Conservation (phyloP, 129 eudicot species). For the Flaveria robusta region DNA sequence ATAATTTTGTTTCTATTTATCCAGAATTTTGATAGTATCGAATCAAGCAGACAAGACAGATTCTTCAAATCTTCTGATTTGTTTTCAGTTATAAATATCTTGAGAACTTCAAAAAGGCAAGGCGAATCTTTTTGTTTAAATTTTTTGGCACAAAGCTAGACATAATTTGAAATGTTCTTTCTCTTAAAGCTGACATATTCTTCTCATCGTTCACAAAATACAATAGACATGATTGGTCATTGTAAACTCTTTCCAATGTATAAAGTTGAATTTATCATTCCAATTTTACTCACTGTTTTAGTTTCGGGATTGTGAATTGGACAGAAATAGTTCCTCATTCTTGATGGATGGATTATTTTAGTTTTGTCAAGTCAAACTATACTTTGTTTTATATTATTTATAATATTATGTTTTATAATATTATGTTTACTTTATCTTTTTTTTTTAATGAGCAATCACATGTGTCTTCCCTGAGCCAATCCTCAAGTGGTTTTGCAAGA, state of each 20-base stretch:
- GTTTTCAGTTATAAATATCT: conserved; percentile 7
- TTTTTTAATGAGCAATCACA: too few species aligned
- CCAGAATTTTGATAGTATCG: too few species aligned
- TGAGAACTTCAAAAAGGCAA: neutral
- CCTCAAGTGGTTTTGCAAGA: too few species aligned
- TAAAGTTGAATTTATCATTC: neutral
- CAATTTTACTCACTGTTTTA: conserved; percentile 9
- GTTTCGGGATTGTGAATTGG: conserved; percentile 4
- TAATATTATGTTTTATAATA: neutral
- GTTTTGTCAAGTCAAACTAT: conserved; percentile 21
- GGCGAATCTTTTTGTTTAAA: neutral
- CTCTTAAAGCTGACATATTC: neutral
- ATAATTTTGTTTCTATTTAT: too few species aligned
- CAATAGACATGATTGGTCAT: neutral
- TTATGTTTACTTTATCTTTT: too few species aligned
- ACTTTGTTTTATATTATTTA: conserved; percentile 16
- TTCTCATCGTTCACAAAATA: neutral
- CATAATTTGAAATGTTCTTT: neutral
- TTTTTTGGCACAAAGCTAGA: conserved; percentile 8
- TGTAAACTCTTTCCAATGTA: neutral
- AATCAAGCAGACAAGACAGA: too few species aligned
- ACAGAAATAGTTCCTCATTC: neutral
- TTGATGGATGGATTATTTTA: conserved; percentile 3
- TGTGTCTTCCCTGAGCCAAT: too few species aligned
- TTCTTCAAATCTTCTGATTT: neutral